A percentile compares a stretch with the other conserved stretches of the same genome.
Conservation (phyloP, 2,329 filamentous ascomycete genomes). For the Monilinia vaccinii-corymbosi region DNA sequence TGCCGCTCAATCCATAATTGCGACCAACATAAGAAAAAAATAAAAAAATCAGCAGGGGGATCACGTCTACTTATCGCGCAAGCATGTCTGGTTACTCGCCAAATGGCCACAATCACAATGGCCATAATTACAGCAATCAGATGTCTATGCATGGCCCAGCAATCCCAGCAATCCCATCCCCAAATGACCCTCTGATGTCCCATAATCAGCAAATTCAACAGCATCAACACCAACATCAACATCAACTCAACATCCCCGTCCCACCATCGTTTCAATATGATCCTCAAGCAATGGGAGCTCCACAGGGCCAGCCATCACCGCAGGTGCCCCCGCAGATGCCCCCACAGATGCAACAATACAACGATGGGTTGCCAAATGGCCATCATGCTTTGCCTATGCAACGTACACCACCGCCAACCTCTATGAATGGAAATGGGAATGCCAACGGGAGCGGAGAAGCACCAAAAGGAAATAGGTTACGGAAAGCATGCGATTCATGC, state of each 20-base stretch:
- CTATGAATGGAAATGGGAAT: conserved; percentile 12
- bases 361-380: conserved; percentile 16
- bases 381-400: conserved; percentile 13
- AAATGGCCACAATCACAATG: conserved; percentile 7
- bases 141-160: conserved; percentile 9
- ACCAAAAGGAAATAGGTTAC: conserved; percentile 32
- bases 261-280: conserved; percentile 9
- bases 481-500: conserved; percentile 44
- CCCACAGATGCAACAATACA: conserved; percentile 12
- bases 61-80: background rate
- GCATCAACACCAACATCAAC: conserved; percentile 10
- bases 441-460: conserved; percentile 15
- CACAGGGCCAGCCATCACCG: conserved; percentile 13
- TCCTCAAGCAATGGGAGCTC: conserved; percentile 9
- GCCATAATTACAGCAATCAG: conserved; percentile 1
- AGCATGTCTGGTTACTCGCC: conserved; percentile 11
- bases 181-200: conserved; percentile 7
- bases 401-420: conserved; percentile 7
- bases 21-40: background rate
- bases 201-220: conserved; percentile 9
- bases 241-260: conserved; percentile 7
- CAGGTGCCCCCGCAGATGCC: conserved; percentile 11
- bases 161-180: conserved; percentile 8
- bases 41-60: background rate
- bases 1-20: background rate